Base-by-base conservation (phyloP, 2,329 filamentous ascomycete species). In the Leptographium procerum region DNA sequence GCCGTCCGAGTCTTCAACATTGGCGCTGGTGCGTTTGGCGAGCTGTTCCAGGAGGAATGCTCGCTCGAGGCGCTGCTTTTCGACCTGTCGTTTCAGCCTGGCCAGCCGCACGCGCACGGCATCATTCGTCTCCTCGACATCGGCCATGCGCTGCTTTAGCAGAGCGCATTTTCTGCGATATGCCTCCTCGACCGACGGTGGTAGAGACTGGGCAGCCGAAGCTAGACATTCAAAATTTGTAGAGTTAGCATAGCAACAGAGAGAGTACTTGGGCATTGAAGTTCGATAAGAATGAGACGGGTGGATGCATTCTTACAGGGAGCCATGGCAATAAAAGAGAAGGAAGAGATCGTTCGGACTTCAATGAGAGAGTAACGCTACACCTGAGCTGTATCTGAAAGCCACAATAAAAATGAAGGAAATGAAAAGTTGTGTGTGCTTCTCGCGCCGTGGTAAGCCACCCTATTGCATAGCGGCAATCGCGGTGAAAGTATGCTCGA, bases 151-250 rank as follows among this genome's bases (percentile, higher is more conserved):
- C 66, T 89, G 88, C 75, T 95, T 95, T 26, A 99, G 82, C 66
- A 95, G 88, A 69, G 96, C 90, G 72, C 92, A 97, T 83, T 99
- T 97, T 64, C 89, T 84, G 67, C 94, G 91, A 74, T 97, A 99
- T 55, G 92, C 91, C 70, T 92, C 87, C 73, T 99, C 92, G 62
- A 97, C 91, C 19, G 91, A 95, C 19, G 94, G 92, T 24, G 92
- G 90, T 4, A 87, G 77, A 47, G 82, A 73, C 26, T 57, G 60
- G 43, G 53, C 34, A 29, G 51, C 11, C 4, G 53, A 40, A 13
- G 53, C 53, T 55, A 11, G 9, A 10, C 8, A 50, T 4, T 16
- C 3, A 1, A 9, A 50, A 14, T 11, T 5, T 50, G n/a, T 19
- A 33, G 6, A 7, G 52, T 54, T 11, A 54, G 52, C 3, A 40